Conservation (phyloP, 2,329 filamentous ascomycete species). For the Scedosporium minutisporum region DNA sequence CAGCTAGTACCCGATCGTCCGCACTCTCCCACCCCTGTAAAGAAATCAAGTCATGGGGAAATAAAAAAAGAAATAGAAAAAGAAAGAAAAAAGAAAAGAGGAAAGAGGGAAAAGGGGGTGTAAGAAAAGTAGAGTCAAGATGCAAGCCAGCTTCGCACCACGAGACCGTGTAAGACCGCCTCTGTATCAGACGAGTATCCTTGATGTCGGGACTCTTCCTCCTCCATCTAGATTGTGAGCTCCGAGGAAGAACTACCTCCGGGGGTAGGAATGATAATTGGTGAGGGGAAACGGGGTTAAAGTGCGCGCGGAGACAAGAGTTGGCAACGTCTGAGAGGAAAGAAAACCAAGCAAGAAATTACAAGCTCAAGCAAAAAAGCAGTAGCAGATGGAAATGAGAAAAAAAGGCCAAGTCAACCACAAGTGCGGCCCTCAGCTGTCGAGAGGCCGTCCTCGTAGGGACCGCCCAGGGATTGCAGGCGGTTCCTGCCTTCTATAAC, state of each 20-base stretch:
- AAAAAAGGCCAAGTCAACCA: too few relatives aligned
- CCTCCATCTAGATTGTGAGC: too few relatives aligned
- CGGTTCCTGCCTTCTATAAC: conserved; percentile 1
- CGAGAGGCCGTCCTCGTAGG: background rate
- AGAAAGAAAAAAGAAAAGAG: conserved; percentile 4
- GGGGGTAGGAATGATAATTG: too few relatives aligned
- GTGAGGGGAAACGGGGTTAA: too few relatives aligned
- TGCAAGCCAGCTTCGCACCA: background rate
- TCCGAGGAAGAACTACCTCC: too few relatives aligned
- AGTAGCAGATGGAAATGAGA: too few relatives aligned
- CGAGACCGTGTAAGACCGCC: background rate
- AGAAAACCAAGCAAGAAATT: too few relatives aligned
- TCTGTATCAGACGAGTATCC: too few relatives aligned
- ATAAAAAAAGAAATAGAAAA: conserved; percentile 1
- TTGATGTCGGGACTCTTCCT: too few relatives aligned
- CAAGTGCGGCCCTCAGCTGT: background rate
- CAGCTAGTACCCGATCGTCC: background rate
- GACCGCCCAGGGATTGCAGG: background rate
- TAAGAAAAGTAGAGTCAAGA: conserved; percentile 7
- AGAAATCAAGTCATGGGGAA: background rate
- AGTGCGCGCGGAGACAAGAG: too few relatives aligned
- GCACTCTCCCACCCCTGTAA: background rate
- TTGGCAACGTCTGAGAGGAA: too few relatives aligned
- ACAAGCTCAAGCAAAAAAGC: too few relatives aligned
- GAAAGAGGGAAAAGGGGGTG: conserved; percentile 9